Base-by-base conservation (phyloP, 768 basidiomycete species). In the Porpolomopsis calyptriformis region DNA sequence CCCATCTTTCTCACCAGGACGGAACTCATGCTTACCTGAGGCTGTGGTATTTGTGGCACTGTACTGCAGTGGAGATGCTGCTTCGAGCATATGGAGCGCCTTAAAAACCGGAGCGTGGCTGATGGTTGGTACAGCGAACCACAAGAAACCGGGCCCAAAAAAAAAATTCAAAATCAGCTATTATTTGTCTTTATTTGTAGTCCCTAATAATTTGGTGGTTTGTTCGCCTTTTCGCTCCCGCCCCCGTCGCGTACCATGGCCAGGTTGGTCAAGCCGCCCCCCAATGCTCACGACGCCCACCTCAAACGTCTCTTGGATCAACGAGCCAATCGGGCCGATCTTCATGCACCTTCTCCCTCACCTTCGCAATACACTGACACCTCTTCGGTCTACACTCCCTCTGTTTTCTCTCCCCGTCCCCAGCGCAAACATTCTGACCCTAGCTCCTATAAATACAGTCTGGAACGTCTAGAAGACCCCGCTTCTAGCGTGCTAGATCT, bases 341-440 rank as follows among this genome's bases (percentile, higher is more conserved):
- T 66, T 48, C 64, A 65, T 60, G 64, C 62, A 59, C 74, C 71
- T 41, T 72, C 73, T 54, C 72, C 76, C 40, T 70, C 79, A 45
- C 58, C 73, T 54, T 72, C 80, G 19, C 72, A 81, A 52, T 71
- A 70, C 48, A 69, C 76, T 35, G 81, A 85, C 61, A 74, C 82
- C 45, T 80, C 80, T 53, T 85, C 82, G 40, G 65, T 82, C 52
- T 84, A 85, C 59, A 80, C 74, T 58, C 74, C 68, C 51, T 55
- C 74, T 46, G 70, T 74, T 58, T 76, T 76, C 58, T 78, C 80
- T 27, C 77, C 80, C 22, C 65, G 62, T 45, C 62, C 67, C 25
- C 49, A 51, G 26, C 64, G 69, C 52, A 57, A 53, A 22, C 55
- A 35, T 27, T 46, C 51, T 56, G 57, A 42, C 55, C 62, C 52